Percentiles rank a stretch among this genome's conserved stretches.
phyloP scores from a whole-genome alignment of 2,329 filamentous ascomycete species.

The Colletotrichum echinochloae region DNA sequence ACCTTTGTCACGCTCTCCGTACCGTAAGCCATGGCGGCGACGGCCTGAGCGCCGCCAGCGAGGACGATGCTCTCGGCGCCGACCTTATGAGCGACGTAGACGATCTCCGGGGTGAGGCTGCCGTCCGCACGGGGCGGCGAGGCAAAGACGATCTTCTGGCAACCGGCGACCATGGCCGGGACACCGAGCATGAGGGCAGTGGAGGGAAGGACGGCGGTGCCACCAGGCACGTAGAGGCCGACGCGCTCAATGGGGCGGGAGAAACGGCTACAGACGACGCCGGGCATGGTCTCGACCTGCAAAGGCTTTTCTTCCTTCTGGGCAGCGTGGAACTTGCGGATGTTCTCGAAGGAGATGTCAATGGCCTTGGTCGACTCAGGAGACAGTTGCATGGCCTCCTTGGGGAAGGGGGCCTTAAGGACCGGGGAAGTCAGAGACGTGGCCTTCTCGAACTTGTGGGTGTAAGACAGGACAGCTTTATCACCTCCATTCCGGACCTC shows the following conservation, averaged over 20 bases:
- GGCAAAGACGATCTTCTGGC: constrained; percentile 92
- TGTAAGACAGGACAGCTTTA: constrained; percentile 89
- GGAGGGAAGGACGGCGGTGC: constrained; percentile 95
- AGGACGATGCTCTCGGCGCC: constrained; percentile 96
- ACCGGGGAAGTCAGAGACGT: constrained; percentile 91
- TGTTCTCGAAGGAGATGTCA: constrained; percentile 93
- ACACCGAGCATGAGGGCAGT: constrained; percentile 98
- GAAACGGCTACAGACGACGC: constrained; percentile 94
- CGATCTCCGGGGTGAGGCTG: constrained; percentile 93
- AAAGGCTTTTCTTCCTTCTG: constrained; percentile 88
- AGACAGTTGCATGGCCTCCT: constrained; percentile 81
- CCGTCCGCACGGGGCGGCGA: constrained; percentile 92
- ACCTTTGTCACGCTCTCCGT: constrained; percentile 96
- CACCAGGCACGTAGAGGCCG: constrained; percentile 95
- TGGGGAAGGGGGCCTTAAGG: constrained; percentile 87
- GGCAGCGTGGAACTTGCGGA: constrained; percentile 91
- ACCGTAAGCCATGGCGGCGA: constrained; percentile 97
- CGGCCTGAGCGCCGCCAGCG: constrained; percentile 93
- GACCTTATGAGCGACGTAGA: constrained; percentile 97
- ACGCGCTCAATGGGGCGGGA: constrained; percentile 92
- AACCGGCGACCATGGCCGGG: constrained; percentile 96
- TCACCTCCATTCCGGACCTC: constrained; percentile 88
- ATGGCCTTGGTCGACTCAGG: constrained; percentile 92
- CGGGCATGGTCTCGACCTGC: constrained; percentile 96
- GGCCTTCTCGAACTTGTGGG: constrained; percentile 97